phyloP scores from a whole-genome alignment of 192 early-diverging fungal species.

The Linnemannia zychae region DNA sequence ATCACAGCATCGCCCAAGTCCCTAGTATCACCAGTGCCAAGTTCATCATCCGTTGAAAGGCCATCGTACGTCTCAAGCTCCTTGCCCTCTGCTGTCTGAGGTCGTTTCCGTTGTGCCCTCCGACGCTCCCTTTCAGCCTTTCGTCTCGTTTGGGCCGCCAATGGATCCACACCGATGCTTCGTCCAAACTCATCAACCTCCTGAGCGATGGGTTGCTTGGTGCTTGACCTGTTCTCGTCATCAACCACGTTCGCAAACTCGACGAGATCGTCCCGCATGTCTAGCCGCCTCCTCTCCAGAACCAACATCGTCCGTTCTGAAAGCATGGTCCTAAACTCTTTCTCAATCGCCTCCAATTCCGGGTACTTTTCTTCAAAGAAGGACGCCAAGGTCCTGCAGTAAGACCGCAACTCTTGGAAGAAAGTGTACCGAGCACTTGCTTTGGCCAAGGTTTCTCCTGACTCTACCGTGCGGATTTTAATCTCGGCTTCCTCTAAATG shows the following conservation, averaged over 20 bases:
- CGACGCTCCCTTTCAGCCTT: slow-evolving; percentile 42
- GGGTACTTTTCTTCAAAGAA: slow-evolving; percentile 72
- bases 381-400: slow-evolving; percentile 63
- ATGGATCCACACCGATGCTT: slow-evolving; percentile 38
- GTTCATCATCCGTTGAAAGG: slow-evolving; percentile 66
- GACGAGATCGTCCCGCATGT: slow-evolving; percentile 59
- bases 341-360: slow-evolving; percentile 64
- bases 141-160: slow-evolving; percentile 38
- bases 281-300: slow-evolving; percentile 43
- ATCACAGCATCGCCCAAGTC: slow-evolving; percentile 49
- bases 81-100: neutral
- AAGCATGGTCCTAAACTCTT: slow-evolving; percentile 57
- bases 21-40: slow-evolving; percentile 32
- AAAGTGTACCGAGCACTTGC: slow-evolving; percentile 63
- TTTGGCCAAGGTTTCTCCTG: slow-evolving; percentile 56
- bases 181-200: slow-evolving; percentile 63
- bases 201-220: slow-evolving; percentile 5
- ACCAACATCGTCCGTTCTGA: slow-evolving; percentile 46
- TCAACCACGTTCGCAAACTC: slow-evolving; percentile 57
- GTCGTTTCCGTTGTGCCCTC: neutral
- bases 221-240: slow-evolving; percentile 3
- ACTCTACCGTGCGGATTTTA: slow-evolving; percentile 34
- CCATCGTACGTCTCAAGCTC: slow-evolving; percentile 45
- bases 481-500: slow-evolving; percentile 48
- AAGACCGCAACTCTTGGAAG: slow-evolving; percentile 63